Evolutionary conservation across 495 filamentous ascomycete species (phyloP), one percentile per base, ranked within the genome.

Genomic region (Penicillium argentinense): DNA sequence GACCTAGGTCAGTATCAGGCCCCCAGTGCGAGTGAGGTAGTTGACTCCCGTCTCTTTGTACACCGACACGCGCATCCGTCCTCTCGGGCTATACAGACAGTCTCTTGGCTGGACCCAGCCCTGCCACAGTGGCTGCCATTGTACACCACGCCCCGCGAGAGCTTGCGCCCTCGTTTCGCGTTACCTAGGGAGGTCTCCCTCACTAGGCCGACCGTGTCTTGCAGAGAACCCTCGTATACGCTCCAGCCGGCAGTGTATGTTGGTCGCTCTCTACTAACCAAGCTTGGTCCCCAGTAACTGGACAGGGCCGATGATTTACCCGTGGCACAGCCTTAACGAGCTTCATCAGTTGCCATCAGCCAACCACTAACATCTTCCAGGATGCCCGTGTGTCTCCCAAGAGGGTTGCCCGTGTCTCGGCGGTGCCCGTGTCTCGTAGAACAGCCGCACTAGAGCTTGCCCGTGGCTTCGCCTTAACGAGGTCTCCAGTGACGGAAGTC

Each of bases 391-490:
- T 48, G n/a, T n/a, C 39, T 53, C 39, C 45, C 30, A 48, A 24
- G 39, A 48, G 49, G 28, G 11, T n/a, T 53, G 30, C 43, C 49
- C 43, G 38, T 53, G 38, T 53, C 49, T 42, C 38, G 43, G 49
- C 24, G n/a, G n/a, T n/a, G n/a, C n/a, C 49, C 42, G 37, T 46
- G 36, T 52, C 42, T 21, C 18, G 29, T 29, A 45, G 49, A 46
- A 12, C 7, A 42, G 28, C 37, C 42, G 37, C 21, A 6, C n/a
- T 16, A 30, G 17, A 47, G 50, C 7, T 18, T 47, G 25, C 50
- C 45, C 44, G 50, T 53, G 39, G n/a, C 44, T 22, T 4, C 19
- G 45, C 39, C 49, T 53, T 53, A 53, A 53, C 50, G 50, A 53
- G 51, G 34, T 44, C 49, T 49, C 7, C 9, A 33, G 33, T 12